Percentiles rank a stretch among this genome's conserved stretches.
These are phyloP conservation scores for Mortierella sp. DNA, from an alignment of 371 early-diverging fungal species.

Conservation along the genomic window DNA sequence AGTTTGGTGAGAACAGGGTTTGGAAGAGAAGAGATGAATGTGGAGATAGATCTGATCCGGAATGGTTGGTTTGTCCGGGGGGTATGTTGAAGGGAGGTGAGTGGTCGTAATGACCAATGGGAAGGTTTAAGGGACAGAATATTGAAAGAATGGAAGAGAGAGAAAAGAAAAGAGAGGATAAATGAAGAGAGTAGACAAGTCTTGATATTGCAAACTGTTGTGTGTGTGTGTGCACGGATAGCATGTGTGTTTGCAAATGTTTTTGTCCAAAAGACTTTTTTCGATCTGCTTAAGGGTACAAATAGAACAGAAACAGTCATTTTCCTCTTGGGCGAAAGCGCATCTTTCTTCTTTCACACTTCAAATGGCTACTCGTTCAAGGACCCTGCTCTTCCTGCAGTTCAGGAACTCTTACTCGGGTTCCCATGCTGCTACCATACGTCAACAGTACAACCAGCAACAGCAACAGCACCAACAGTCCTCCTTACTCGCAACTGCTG, in stretches of 20 bases:
- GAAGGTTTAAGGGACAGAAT: constrained; percentile 52
- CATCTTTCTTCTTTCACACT: not conserved
- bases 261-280: not conserved
- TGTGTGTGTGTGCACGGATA: constrained; percentile 1
- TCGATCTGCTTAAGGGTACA: constrained; percentile 1
- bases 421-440: constrained; percentile 61
- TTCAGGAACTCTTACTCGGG: constrained; percentile 93
- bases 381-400: constrained; percentile 93
- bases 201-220: not conserved
- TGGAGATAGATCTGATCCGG: not conserved
- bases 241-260: not conserved
- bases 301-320: constrained; percentile 2
- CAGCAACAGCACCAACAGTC: constrained; percentile 59
- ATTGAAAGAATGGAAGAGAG: constrained; percentile 29
- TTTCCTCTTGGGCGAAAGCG: not conserved
- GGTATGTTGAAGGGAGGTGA: not conserved
- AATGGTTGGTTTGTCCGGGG: not conserved
- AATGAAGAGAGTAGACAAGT: constrained; percentile 1
- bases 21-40: not conserved
- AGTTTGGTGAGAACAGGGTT: not conserved
- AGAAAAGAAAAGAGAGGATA: constrained; percentile 7
- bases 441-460: constrained; percentile 49
- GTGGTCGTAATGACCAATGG: constrained; percentile 48
- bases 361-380: constrained; percentile 87
- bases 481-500: constrained; percentile 42